Evolutionary conservation across 768 basidiomycete genomes (phyloP).

Genomic region (Gymnopilus junonius): DNA sequence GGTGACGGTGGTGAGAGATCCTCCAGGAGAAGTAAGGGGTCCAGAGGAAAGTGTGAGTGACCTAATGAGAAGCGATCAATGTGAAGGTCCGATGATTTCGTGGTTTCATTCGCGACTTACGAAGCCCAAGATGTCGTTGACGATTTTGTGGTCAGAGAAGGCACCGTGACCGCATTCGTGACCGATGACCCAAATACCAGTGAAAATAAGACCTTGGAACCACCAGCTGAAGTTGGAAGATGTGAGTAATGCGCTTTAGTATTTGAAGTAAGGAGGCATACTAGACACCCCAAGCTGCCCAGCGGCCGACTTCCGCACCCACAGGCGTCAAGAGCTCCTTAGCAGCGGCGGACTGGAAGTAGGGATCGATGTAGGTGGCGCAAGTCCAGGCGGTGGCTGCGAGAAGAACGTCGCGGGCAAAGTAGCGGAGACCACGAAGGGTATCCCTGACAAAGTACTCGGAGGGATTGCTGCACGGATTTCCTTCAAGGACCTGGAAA

Average conservation of each 20-base stretch:
- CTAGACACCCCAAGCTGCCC: constrained; percentile 52
- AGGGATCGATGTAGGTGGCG: constrained; percentile 49
- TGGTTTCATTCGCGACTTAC: constrained; percentile 33
- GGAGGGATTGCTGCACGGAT: constrained; percentile 53
- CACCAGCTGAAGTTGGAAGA: constrained; percentile 48
- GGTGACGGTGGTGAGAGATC: constrained; percentile 58
- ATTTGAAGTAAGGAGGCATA: constrained; percentile 28
- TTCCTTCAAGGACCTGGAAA: constrained; percentile 49
- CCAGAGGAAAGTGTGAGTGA: constrained; percentile 51
- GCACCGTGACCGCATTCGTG: constrained; percentile 67
- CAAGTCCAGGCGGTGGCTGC: constrained; percentile 46
- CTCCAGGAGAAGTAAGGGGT: constrained; percentile 61
- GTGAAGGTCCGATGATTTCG: constrained; percentile 4
- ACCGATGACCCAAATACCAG: constrained; percentile 64
- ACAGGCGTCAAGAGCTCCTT: constrained; percentile 33
- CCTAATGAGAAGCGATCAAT: constrained; percentile 28
- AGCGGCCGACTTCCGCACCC: constrained; percentile 42
- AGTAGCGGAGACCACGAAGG: constrained; percentile 41
- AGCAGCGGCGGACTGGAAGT: constrained; percentile 32
- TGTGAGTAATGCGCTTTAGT: background rate
- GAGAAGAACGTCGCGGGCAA: constrained; percentile 50
- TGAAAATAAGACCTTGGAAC: constrained; percentile 64
- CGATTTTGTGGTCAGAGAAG: constrained; percentile 50
- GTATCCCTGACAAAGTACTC: constrained; percentile 50
- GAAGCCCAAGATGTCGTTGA: constrained; percentile 57